Percentiles rank a stretch among this genome's conserved stretches.
Evolutionary conservation across 2,329 filamentous ascomycete species (phyloP).

Genomic region (Apiospora rasikravindrae): DNA sequence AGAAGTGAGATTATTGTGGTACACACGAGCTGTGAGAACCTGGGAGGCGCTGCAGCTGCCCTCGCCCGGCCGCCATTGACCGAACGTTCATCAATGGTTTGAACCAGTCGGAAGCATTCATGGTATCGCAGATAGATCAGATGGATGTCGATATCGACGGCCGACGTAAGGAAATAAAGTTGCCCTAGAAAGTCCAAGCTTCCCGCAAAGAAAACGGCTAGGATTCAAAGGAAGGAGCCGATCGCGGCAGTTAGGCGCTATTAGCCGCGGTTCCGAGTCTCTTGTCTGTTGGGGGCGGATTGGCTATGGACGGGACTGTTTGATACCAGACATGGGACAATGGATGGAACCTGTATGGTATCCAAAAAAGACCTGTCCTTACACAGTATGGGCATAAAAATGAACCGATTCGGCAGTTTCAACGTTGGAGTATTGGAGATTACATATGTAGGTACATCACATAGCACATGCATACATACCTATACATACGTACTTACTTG

Average conservation of each 20-base stretch:
- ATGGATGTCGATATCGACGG: neutral
- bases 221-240: neutral
- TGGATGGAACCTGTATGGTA: neutral
- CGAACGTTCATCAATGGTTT: neutral
- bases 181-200: neutral
- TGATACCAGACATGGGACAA: neutral
- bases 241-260: constrained; percentile 8
- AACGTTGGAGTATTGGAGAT: neutral
- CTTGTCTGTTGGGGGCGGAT: neutral
- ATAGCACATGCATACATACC: neutral
- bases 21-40: neutral
- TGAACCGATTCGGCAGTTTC: neutral
- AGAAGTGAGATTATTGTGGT: constrained; percentile 8
- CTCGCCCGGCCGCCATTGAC: neutral
- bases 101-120: neutral
- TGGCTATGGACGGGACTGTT: neutral
- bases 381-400: neutral
- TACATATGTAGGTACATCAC: neutral
- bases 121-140: neutral
- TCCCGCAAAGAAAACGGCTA: neutral
- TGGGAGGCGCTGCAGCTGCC: neutral
- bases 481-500: neutral
- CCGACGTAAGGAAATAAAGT: neutral
- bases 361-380: too few relatives aligned
- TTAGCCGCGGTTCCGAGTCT: constrained; percentile 9